Conservation (phyloP, 1,284 basidiomycete species). For the Phellopilus nigrolimitatus region DNA sequence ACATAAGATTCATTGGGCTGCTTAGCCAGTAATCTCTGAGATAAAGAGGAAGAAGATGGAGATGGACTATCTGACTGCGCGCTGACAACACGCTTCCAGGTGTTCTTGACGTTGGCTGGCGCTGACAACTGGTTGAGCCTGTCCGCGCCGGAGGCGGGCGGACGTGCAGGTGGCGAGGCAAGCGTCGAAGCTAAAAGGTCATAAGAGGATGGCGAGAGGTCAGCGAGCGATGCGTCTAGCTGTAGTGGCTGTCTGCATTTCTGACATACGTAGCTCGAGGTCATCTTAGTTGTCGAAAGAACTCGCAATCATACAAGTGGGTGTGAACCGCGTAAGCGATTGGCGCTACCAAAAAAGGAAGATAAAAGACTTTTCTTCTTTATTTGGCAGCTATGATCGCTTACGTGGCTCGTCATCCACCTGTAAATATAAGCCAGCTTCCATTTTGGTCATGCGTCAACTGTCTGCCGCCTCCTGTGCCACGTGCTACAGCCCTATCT, state of each 20-base stretch:
- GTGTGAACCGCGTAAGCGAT: too few relatives aligned
- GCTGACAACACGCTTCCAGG: slow-evolving; percentile 53
- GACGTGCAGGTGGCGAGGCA: slow-evolving; percentile 46
- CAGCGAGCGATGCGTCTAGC: slow-evolving; percentile 81
- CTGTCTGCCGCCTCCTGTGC: neutral
- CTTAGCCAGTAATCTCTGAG: slow-evolving; percentile 49
- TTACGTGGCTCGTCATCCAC: too few relatives aligned
- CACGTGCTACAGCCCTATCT: neutral
- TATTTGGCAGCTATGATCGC: too few relatives aligned
- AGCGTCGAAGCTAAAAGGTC: slow-evolving; percentile 77
- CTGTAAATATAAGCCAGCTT: too few relatives aligned
- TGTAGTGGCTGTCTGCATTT: slow-evolving; percentile 86
- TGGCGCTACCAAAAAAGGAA: too few relatives aligned
- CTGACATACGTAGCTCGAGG: slow-evolving; percentile 59
- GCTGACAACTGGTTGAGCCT: slow-evolving; percentile 54
- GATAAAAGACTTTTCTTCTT: too few relatives aligned
- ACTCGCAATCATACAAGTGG: too few relatives aligned
- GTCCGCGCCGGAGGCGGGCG: slow-evolving; percentile 43
- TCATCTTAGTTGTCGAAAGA: too few relatives aligned
- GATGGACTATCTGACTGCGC: slow-evolving; percentile 32
- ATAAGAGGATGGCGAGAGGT: slow-evolving; percentile 80
- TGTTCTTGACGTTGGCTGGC: slow-evolving; percentile 51
- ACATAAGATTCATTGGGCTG: slow-evolving; percentile 85
- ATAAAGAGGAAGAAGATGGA: slow-evolving; percentile 31
- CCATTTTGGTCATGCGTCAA: slow-evolving; percentile 3